phyloP scores from a whole-genome alignment of 257 asterid genomes.

The Nicotiana tabacum region DNA sequence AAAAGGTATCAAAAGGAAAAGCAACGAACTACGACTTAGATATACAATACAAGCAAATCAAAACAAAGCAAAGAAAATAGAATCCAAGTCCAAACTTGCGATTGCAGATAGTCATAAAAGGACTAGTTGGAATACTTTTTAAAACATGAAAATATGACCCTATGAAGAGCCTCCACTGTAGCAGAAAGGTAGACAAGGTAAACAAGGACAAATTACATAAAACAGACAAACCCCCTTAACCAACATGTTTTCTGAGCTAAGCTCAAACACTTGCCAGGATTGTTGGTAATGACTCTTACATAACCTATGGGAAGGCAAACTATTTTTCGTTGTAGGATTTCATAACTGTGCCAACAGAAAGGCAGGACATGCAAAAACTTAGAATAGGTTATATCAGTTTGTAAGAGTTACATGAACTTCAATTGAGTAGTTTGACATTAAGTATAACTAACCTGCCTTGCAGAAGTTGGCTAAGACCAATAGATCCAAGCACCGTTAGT shows the following conservation, averaged over 20 bases:
- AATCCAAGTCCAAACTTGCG: neutral
- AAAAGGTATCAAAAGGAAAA: neutral
- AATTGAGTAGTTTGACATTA: neutral
- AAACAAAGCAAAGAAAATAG: neutral
- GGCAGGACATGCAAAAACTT: neutral
- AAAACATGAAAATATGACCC: neutral
- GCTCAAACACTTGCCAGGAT: neutral
- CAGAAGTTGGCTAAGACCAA: conserved; percentile 89
- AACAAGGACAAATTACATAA: neutral
- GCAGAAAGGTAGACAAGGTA: neutral
- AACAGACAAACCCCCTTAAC: neutral
- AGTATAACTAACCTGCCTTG: conserved; percentile 77
- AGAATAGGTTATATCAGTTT: neutral
- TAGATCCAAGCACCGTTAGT: conserved; percentile 78
- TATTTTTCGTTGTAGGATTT: neutral
- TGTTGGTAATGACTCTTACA: neutral
- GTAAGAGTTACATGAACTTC: neutral
- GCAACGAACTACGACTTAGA: neutral
- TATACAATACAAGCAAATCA: neutral
- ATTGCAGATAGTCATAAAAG: neutral
- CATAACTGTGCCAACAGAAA: neutral
- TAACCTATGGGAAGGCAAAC: neutral
- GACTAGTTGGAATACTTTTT: neutral
- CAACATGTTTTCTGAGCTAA: neutral
- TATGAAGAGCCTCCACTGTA: neutral